Base-by-base conservation (phyloP, 2,329 filamentous ascomycete species). In the Penicillium sp. region DNA sequence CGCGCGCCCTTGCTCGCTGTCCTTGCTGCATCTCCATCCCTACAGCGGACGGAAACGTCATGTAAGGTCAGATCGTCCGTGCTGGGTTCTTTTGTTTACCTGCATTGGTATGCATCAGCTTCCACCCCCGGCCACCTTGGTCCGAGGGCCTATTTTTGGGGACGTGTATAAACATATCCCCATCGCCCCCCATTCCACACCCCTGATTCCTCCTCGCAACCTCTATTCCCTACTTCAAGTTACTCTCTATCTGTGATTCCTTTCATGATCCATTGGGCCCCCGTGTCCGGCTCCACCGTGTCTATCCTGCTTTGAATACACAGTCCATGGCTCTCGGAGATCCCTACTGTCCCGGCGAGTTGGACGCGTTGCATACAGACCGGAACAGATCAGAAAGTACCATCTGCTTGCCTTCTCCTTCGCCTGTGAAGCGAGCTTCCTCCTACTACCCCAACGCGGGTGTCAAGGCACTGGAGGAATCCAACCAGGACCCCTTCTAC, bases 291-390 rank as follows among this genome's bases (percentile, higher is more conserved):
- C 21, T 51, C 24, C 56, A 52, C 39, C 44, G 46, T 40, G 40
- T 56, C 24, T 41, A 47, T 48, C 52, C 51, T 55, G 34, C 42
- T 17, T 59, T 55, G 54, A 55, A 60, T 65, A 51, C 60, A 60
- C 55, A 69, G 66, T 66, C 66, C 68, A 73, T 73, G 70, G 70
- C 68, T 69, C 60, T 60, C 66, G 63, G 66, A 63, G 66, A 64
- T 52, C 44, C 59, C 57, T 59, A 64, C 53, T 58, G 65, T 61
- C 62, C 68, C 50, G 64, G 68, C 60, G 68, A 69, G 51, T 59
- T 68, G 55, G 65, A 67, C 61, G 66, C 62, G 58, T 60, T 66
- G 51, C 61, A 63, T 43, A 61, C 62, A 52, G 62, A 63, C 50
- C 60, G 60, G 36, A 71, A 68, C 43, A 60, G 61, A 63, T 69